Conservation (phyloP, 2,329 filamentous ascomycete genomes). For the Neocucurbitaria cava region DNA sequence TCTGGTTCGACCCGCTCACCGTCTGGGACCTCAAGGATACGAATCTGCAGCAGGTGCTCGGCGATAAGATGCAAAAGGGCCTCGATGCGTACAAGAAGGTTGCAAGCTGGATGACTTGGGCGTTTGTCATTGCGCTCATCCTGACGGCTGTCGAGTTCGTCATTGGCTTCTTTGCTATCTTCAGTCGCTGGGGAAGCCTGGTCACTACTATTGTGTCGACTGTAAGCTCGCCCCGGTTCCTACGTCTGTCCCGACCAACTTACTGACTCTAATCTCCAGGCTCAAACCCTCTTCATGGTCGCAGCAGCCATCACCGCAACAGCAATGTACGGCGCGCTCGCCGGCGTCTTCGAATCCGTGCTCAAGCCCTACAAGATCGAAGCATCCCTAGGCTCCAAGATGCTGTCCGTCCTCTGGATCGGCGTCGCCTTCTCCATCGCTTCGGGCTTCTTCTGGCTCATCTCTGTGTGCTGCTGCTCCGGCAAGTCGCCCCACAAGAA, state of each 20-base stretch:
- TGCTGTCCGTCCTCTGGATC: slow-evolving; percentile 79
- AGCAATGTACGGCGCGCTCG: slow-evolving; percentile 73
- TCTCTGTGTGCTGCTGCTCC: slow-evolving; percentile 90
- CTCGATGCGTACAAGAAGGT: slow-evolving; percentile 77
- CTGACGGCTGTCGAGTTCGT: slow-evolving; percentile 75
- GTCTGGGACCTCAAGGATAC: slow-evolving; percentile 68
- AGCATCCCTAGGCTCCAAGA: slow-evolving; percentile 70
- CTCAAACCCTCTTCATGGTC: slow-evolving; percentile 64
- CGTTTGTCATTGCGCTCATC: slow-evolving; percentile 76
- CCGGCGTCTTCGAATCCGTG: slow-evolving; percentile 70
- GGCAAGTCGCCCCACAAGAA: slow-evolving; percentile 62
- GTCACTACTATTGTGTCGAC: slow-evolving; percentile 78
- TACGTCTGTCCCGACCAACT: slow-evolving; percentile 35
- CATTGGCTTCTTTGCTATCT: slow-evolving; percentile 82
- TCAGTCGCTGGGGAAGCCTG: slow-evolving; percentile 81
- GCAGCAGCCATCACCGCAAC: slow-evolving; percentile 77
- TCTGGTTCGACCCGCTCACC: slow-evolving; percentile 76
- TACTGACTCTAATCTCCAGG: slow-evolving; percentile 37
- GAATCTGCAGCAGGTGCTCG: slow-evolving; percentile 61
- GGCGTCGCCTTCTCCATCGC: slow-evolving; percentile 77
- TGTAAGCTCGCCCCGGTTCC: slow-evolving; percentile 58
- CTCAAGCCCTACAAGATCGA: slow-evolving; percentile 75
- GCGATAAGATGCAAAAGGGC: slow-evolving; percentile 69
- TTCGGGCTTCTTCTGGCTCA: slow-evolving; percentile 85
- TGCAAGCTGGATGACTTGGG: slow-evolving; percentile 81